Percentiles rank a stretch among this genome's conserved stretches.
Evolutionary conservation across 805 yeast species (phyloP).

Genomic region (Wickerhamiella alocasiicola): DNA sequence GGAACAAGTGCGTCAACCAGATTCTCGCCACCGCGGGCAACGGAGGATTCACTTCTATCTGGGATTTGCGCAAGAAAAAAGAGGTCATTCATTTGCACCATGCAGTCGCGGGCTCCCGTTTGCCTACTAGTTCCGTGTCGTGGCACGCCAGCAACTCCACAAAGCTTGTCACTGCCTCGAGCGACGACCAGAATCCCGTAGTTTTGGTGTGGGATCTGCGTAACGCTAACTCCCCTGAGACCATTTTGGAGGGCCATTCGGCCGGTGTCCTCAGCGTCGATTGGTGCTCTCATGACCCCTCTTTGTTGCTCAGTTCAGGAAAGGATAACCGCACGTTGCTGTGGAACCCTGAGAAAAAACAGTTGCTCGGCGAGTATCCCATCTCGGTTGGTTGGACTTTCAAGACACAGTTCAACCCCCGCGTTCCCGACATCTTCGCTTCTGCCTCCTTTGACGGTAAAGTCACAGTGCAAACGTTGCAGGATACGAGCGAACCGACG

Average conservation of each 20-base stretch:
- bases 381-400: slow-evolving; percentile 90
- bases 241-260: slow-evolving; percentile 60
- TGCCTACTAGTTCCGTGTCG: slow-evolving; percentile 66
- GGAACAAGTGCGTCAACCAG: slow-evolving; percentile 77
- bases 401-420: slow-evolving; percentile 76
- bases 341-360: slow-evolving; percentile 80
- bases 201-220: slow-evolving; percentile 89
- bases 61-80: slow-evolving; percentile 82
- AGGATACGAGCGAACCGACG: slow-evolving; percentile 48
- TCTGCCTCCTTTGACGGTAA: slow-evolving; percentile 65
- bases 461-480: slow-evolving; percentile 69
- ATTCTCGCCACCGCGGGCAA: slow-evolving; percentile 84
- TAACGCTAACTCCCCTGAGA: slow-evolving; percentile 84
- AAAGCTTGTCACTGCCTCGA: slow-evolving; percentile 76
- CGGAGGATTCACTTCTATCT: slow-evolving; percentile 76
- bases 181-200: slow-evolving; percentile 56
- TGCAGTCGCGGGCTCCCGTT: slow-evolving; percentile 36
- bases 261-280: slow-evolving; percentile 84
- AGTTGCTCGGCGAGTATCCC: slow-evolving; percentile 74
- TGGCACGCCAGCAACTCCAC: slow-evolving; percentile 95
- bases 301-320: slow-evolving; percentile 75
- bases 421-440: slow-evolving; percentile 69
- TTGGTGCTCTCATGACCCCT: slow-evolving; percentile 81
- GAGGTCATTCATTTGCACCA: slow-evolving; percentile 81
- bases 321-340: slow-evolving; percentile 76